Conservation (phyloP, 495 filamentous ascomycete species). For the Rusavskia elegans region DNA sequence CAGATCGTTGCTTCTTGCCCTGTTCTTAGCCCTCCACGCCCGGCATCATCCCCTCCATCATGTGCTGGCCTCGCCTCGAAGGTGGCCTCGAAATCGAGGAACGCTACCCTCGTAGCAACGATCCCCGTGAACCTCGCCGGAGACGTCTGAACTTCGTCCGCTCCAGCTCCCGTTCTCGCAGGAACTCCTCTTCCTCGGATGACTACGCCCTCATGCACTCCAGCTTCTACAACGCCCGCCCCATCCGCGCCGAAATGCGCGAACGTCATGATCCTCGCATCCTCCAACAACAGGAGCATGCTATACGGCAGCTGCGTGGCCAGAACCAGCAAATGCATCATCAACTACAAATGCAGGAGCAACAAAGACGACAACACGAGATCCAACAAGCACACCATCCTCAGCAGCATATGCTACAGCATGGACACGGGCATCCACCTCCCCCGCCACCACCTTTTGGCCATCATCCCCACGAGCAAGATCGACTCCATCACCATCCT, state of each 20-base stretch:
- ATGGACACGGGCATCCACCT: background rate
- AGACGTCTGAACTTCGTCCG: slow-evolving; percentile 10
- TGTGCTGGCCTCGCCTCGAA: slow-evolving; percentile 4
- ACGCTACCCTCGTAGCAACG: slow-evolving; percentile 6
- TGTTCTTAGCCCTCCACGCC: background rate
- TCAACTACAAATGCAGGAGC: background rate
- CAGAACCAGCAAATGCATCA: background rate
- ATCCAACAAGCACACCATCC: background rate
- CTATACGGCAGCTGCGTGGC: background rate
- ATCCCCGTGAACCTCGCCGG: slow-evolving; percentile 9
- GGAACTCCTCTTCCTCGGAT: background rate
- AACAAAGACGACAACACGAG: background rate
- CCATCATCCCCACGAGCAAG: background rate
- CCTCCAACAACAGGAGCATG: background rate
- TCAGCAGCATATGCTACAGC: background rate
- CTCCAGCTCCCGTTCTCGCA: background rate
- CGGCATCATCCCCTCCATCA: background rate
- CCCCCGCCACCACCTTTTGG: background rate
- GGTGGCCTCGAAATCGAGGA: slow-evolving; percentile 12
- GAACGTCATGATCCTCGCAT: background rate
- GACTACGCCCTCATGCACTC: background rate
- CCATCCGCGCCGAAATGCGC: background rate
- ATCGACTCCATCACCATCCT: background rate
- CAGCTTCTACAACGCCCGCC: background rate
- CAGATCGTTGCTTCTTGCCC: background rate